Evolutionary conservation across 148 eudicot species (phyloP), one percentile per base, ranked within the genome.

Genomic region (Salicornia ramosissima): DNA sequence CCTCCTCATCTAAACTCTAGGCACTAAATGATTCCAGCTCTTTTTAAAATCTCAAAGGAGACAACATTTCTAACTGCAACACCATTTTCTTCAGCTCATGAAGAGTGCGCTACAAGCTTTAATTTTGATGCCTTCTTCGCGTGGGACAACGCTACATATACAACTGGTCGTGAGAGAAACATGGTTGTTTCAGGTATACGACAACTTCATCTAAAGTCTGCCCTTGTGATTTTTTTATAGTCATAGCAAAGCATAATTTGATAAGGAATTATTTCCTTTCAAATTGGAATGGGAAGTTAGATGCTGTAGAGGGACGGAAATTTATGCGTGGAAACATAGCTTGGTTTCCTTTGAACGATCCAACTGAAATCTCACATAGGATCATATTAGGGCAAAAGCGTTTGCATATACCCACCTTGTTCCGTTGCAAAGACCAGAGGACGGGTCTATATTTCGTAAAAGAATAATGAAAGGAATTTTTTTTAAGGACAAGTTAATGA

Each of bases 141-240:
- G 0, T 54, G 31, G 1, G 53, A 65, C 1, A 46, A 4, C 0
- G 24, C 54, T 1, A n/a, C n/a, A 65, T 67, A 21, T 71, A 60
- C 3, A 71, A 3, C 21, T 71, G 67, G 18, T 47, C 67, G 13
- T 61, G 74, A 10, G 67, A 33, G 15, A 71, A 71, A 19, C 57
- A 60, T 7, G 67, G 57, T 4, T 16, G 24, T 0, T 10, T 56
- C n/a, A 71, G 0, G 22, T 46, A 71, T 0, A 60, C 19, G 1
- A 10, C 45, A 0, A 71, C 74, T 2, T 47, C 10, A 0, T 60
- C 8, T 0, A 71, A 15, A 1, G 74, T 71, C 5, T 71, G 58
- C 6, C 67, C 74, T 31, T 71, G 74, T 13, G 46, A 33, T 26
- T 71, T 71, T 56, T 60, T 71, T 0, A 71, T 60, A 0, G 65